Evolutionary conservation across 2,329 filamentous ascomycete species (phyloP).

Genomic region (Aureobasidium sp.): DNA sequence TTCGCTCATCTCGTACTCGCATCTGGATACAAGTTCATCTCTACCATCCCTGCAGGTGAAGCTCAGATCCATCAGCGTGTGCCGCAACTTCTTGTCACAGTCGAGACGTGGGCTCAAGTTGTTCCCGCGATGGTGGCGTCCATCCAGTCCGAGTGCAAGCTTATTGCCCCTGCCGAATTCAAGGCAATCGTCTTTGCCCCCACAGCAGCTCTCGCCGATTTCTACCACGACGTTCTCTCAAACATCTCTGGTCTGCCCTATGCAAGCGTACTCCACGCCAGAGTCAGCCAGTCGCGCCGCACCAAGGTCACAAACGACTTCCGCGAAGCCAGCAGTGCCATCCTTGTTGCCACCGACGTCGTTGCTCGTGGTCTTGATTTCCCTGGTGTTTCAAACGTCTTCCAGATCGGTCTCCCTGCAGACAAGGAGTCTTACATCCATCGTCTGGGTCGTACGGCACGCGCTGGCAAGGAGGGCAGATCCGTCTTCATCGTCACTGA

Average conservation of each 20-base stretch:
- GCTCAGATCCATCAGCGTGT: conserved; percentile 42
- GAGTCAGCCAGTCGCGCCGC: conserved; percentile 36
- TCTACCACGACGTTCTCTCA: conserved; percentile 30
- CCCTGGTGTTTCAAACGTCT: conserved; percentile 86
- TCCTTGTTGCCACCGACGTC: conserved; percentile 57
- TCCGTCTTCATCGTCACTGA: conserved; percentile 48
- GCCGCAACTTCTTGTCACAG: conserved; percentile 39
- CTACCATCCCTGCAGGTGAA: conserved; percentile 40
- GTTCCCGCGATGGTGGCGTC: conserved; percentile 6
- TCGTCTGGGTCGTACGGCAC: conserved; percentile 84
- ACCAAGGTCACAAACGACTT: conserved; percentile 39
- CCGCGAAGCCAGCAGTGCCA: conserved; percentile 39
- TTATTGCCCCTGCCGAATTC: conserved; percentile 26
- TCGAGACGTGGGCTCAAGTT: conserved; percentile 18
- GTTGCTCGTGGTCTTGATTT: conserved; percentile 96
- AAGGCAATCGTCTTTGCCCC: conserved; percentile 43
- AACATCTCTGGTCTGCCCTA: conserved; percentile 17
- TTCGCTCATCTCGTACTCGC: conserved; percentile 40
- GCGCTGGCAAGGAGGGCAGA: conserved; percentile 66
- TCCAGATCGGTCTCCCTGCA: conserved; percentile 60
- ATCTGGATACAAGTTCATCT: conserved; percentile 35
- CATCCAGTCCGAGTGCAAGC: conserved; percentile 10
- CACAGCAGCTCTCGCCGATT: conserved; percentile 38
- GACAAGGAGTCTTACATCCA: conserved; percentile 68
- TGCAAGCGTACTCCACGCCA: conserved; percentile 28